Evolutionary conservation across 345 rosid species (phyloP).

Genomic region (Eucalyptus paniculata): DNA sequence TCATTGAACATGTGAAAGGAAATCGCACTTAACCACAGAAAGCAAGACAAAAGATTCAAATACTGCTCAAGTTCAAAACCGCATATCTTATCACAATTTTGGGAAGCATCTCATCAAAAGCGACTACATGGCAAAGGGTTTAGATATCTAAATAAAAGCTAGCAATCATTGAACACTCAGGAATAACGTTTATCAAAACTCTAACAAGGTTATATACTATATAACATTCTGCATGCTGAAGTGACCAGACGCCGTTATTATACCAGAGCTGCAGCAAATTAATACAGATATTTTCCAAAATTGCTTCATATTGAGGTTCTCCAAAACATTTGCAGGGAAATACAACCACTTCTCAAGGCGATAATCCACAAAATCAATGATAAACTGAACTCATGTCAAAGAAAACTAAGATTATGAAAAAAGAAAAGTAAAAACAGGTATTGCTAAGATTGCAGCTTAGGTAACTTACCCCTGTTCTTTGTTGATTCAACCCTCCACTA

Average conservation of each 20-base stretch:
- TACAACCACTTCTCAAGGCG: not conserved
- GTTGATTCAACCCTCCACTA: constrained; percentile 94
- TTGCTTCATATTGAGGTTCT: not conserved
- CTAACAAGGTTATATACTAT: not conserved
- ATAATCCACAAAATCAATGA: not conserved
- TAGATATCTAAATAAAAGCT: not conserved
- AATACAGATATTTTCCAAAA: not conserved
- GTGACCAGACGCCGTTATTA: not conserved
- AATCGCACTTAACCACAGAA: not conserved
- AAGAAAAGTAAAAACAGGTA: not conserved
- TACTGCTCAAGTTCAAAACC: not conserved
- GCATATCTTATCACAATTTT: not conserved
- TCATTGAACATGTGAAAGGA: not conserved
- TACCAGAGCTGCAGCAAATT: not conserved
- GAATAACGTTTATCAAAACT: not conserved
- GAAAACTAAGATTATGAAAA: not conserved
- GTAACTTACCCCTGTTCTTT: constrained; percentile 75
- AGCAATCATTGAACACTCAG: not conserved
- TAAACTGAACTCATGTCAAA: not conserved
- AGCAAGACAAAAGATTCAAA: not conserved
- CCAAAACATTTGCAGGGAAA: not conserved
- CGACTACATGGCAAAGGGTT: not conserved
- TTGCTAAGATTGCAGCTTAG: not conserved
- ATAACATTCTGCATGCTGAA: not conserved
- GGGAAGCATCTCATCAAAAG: not conserved